Conservation (phyloP, 768 basidiomycete genomes). For the Suillus fuscotomentosus region DNA sequence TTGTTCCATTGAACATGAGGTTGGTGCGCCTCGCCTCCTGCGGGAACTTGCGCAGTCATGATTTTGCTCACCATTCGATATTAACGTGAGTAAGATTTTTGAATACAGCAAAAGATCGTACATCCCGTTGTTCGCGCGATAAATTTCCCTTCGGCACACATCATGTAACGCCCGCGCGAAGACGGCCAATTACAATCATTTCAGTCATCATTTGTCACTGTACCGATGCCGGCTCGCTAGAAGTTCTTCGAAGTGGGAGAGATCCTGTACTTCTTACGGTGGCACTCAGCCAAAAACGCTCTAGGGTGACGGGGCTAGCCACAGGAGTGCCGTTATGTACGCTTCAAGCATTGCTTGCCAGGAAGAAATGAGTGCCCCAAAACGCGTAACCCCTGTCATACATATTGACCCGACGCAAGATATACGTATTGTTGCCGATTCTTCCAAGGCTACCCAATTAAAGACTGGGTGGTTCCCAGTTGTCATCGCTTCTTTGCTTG, state of each 20-base stretch:
- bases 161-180: not conserved
- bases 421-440: not conserved
- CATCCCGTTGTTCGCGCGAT: not conserved
- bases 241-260: not conserved
- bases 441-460: not conserved
- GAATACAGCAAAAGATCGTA: not conserved
- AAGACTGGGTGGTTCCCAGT: not conserved
- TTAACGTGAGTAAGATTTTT: not conserved
- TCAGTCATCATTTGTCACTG: not conserved
- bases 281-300: not conserved
- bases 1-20: not conserved
- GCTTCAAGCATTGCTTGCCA: not conserved
- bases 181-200: not conserved
- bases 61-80: not conserved
- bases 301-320: not conserved
- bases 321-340: not conserved
- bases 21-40: not conserved
- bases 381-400: not conserved
- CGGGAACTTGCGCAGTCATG: not conserved
- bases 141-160: not conserved
- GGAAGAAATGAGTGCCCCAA: not conserved
- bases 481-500: not conserved
- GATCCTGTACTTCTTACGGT: not conserved
- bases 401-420: not conserved
- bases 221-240: not conserved